Conservation (phyloP, 2,329 filamentous ascomycete genomes). For the Xylariaceae sp. region DNA sequence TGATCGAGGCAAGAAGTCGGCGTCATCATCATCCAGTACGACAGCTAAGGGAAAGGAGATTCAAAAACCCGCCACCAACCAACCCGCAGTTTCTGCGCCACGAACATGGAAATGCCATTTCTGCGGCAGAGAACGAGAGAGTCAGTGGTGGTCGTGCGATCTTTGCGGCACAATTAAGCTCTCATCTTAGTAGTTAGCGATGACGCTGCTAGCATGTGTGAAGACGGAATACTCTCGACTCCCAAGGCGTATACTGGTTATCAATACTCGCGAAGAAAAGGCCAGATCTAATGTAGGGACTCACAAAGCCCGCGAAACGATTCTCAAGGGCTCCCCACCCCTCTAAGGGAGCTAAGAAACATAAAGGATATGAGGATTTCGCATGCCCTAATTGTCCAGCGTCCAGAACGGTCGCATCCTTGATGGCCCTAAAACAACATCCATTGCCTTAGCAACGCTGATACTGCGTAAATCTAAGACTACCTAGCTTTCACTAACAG, state of each 20-base stretch:
- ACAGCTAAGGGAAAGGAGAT: constrained; percentile 11
- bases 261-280: not conserved
- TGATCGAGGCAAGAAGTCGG: constrained; percentile 7
- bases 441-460: not conserved
- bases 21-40: constrained; percentile 6
- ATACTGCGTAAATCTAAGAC: not conserved
- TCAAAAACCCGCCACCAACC: not conserved
- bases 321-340: not conserved
- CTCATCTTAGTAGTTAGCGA: constrained; percentile 15
- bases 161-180: constrained; percentile 49
- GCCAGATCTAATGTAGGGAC: no score
- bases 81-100: constrained; percentile 16
- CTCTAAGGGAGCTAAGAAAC: no score
- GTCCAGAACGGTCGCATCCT: no score
- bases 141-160: constrained; percentile 53
- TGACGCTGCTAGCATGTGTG: not conserved
- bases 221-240: not conserved
- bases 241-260: not conserved
- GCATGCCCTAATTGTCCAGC: no score
- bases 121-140: constrained; percentile 48
- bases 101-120: constrained; percentile 46
- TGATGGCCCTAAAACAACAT: no score
- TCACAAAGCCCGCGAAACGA: not conserved
- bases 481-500: not conserved
- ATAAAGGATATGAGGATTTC: no score